phyloP scores from a whole-genome alignment of 192 early-diverging fungal genomes.

The Coemansia sp. region DNA sequence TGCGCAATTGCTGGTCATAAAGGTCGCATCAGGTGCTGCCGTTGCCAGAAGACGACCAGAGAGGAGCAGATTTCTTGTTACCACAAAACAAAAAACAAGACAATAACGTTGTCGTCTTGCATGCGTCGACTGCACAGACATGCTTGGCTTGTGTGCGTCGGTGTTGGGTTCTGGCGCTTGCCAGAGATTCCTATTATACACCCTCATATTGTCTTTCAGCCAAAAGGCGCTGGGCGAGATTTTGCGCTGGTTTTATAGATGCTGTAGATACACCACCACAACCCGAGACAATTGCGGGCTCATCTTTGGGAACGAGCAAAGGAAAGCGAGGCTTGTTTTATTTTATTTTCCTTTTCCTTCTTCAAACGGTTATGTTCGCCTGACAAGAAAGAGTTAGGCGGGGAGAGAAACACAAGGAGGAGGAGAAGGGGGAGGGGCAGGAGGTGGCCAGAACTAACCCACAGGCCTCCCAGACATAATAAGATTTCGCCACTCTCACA shows the following conservation, averaged over 20 bases:
- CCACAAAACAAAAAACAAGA: neutral
- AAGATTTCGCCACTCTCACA: no score
- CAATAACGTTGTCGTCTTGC: constrained; percentile 6
- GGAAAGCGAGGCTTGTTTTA: neutral
- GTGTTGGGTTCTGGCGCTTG: no score
- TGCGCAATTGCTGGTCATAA: neutral
- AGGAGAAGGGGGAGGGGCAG: no score
- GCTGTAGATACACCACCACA: no score
- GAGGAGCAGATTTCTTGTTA: neutral
- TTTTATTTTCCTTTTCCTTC: neutral
- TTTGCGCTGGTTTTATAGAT: no score
- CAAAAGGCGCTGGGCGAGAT: no score
- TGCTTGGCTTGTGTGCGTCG: no score
- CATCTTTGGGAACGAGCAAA: neutral
- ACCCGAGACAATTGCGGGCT: neutral
- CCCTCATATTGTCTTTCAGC: no score
- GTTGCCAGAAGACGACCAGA: neutral
- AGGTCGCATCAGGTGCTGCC: neutral
- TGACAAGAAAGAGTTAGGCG: neutral
- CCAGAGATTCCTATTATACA: no score
- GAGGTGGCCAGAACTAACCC: no score
- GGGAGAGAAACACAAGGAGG: no score
- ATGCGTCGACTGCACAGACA: neutral
- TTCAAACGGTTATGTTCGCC: neutral
- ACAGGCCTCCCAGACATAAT: no score